Evolutionary conservation across 2,329 filamentous ascomycete genomes (phyloP).

Genomic region (Fusarium zealandicum): DNA sequence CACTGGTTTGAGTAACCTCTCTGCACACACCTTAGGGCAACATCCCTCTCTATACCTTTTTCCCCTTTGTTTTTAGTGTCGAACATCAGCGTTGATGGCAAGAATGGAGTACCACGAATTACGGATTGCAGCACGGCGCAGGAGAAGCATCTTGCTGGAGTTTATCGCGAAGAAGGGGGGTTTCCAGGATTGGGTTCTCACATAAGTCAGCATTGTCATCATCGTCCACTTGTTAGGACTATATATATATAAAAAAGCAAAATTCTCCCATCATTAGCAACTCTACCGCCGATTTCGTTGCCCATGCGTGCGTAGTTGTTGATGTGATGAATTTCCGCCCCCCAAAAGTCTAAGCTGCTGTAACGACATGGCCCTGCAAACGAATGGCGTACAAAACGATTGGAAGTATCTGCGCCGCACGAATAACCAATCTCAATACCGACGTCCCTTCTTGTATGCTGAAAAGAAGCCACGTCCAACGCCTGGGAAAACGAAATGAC

Average conservation of each 20-base stretch:
- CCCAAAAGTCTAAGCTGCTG: slow-evolving; percentile 32
- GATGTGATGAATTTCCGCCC: slow-evolving; percentile 11
- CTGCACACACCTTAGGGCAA: slow-evolving; percentile 18
- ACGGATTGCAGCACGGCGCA: slow-evolving; percentile 37
- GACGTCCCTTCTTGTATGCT: slow-evolving; percentile 40
- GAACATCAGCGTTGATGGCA: slow-evolving; percentile 26
- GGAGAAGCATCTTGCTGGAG: slow-evolving; percentile 30
- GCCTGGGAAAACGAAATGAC: slow-evolving; percentile 41
- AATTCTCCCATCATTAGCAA: slow-evolving; percentile 19
- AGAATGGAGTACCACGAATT: slow-evolving; percentile 30
- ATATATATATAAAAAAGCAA: slow-evolving; percentile 21
- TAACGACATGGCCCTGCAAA: slow-evolving; percentile 31
- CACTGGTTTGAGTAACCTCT: slow-evolving; percentile 28
- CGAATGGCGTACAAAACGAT: slow-evolving; percentile 39
- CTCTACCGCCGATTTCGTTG: not conserved
- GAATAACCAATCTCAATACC: slow-evolving; percentile 46
- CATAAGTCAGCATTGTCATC: slow-evolving; percentile 21
- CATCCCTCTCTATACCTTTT: slow-evolving; percentile 12
- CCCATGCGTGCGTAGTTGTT: slow-evolving; percentile 7
- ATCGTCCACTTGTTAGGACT: slow-evolving; percentile 16
- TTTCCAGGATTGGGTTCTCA: slow-evolving; percentile 6
- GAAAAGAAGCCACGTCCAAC: slow-evolving; percentile 44
- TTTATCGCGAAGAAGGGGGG: slow-evolving; percentile 21
- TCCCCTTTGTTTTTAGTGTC: slow-evolving; percentile 29
- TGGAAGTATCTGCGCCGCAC: slow-evolving; percentile 39